These are phyloP conservation scores for Guyanaporus albipodus DNA, from an alignment of 768 basidiomycete species.

Conservation along the genomic window DNA sequence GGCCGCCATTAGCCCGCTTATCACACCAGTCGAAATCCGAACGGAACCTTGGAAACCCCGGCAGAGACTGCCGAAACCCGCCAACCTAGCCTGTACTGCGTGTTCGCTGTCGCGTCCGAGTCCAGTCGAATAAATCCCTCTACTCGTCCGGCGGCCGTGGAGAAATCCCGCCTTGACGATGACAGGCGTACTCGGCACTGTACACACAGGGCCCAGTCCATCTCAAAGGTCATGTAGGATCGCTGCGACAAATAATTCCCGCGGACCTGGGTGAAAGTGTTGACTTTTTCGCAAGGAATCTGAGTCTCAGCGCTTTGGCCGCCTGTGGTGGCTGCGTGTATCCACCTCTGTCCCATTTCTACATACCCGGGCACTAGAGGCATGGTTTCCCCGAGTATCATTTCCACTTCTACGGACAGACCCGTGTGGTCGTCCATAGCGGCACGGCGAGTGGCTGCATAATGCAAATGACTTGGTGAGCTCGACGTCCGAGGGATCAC, in stretches of 20 bases:
- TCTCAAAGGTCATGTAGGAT: no score
- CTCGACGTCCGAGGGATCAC: background rate
- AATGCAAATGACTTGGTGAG: no score
- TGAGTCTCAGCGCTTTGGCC: background rate
- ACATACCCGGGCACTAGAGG: no score
- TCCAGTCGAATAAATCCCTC: background rate
- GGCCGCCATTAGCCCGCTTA: constrained; percentile 12
- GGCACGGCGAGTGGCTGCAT: no score
- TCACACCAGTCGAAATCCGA: constrained; percentile 23
- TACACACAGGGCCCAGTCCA: no score
- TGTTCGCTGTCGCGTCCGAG: constrained; percentile 15
- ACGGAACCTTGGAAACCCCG: constrained; percentile 25
- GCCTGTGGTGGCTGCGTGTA: no score
- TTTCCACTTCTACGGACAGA: background rate
- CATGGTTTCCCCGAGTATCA: background rate
- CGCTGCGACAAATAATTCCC: no score
- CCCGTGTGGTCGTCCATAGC: background rate
- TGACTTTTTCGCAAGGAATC: background rate
- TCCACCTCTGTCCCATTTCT: no score
- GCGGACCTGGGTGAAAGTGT: no score
- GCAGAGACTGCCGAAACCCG: constrained; percentile 15
- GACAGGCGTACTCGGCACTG: no score
- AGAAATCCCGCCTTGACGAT: no score
- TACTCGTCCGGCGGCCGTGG: constrained; percentile 6
- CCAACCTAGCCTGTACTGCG: constrained; percentile 18